Evolutionary conservation across 2,329 filamentous ascomycete genomes (phyloP).

Genomic region (Penicillium thymicola): DNA sequence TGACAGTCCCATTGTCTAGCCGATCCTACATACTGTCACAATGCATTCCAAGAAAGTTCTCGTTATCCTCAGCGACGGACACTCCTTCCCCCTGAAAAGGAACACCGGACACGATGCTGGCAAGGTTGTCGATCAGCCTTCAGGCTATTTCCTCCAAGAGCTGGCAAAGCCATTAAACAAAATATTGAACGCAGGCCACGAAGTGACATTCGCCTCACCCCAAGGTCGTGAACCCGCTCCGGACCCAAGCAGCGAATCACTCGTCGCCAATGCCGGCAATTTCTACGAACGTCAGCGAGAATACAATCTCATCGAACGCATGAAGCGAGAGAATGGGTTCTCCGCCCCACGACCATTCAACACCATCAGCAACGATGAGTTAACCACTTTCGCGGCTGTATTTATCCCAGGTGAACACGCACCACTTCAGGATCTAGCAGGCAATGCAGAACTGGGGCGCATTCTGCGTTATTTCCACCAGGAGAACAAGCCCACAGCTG

Average conservation of each 20-base stretch:
- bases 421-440: slow-evolving; percentile 43
- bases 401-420: slow-evolving; percentile 49
- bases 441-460: slow-evolving; percentile 42
- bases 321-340: slow-evolving; percentile 48
- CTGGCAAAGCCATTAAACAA: slow-evolving; percentile 39
- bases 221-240: slow-evolving; percentile 42
- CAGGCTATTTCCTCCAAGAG: slow-evolving; percentile 42
- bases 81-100: slow-evolving; percentile 39
- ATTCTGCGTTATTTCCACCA: slow-evolving; percentile 43
- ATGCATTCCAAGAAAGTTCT: slow-evolving; percentile 42
- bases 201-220: slow-evolving; percentile 48
- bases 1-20: too few species aligned
- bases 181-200: slow-evolving; percentile 38
- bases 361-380: slow-evolving; percentile 41
- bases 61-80: slow-evolving; percentile 45
- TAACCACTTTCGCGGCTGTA: slow-evolving; percentile 40
- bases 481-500: slow-evolving; percentile 44
- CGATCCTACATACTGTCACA: neutral
- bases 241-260: slow-evolving; percentile 43
- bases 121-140: slow-evolving; percentile 28
- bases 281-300: slow-evolving; percentile 45
- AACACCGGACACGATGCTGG: slow-evolving; percentile 19
- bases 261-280: slow-evolving; percentile 47
- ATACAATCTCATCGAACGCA: slow-evolving; percentile 41
- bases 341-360: slow-evolving; percentile 37